phyloP scores from a whole-genome alignment of 2,329 filamentous ascomycete species.

The Beauveria sp. region DNA sequence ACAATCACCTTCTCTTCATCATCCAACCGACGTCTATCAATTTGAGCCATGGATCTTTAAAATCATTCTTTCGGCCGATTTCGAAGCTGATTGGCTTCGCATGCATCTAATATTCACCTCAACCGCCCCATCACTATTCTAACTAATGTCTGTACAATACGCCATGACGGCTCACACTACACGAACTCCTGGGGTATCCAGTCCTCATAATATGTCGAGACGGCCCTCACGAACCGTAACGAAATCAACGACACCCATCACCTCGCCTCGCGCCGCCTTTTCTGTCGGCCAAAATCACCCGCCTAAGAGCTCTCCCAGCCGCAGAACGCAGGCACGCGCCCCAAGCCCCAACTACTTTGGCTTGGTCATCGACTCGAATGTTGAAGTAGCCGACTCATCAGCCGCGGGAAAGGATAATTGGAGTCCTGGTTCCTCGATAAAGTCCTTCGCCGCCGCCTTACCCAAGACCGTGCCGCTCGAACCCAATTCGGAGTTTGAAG shows the following conservation, averaged over 20 bases:
- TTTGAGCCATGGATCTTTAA: conserved; percentile 6
- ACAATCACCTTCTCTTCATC: background rate
- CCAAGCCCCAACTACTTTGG: conserved; percentile 85
- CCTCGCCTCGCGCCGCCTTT: conserved; percentile 43
- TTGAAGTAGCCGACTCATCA: conserved; percentile 56
- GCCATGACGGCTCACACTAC: conserved; percentile 10
- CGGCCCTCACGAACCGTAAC: conserved; percentile 15
- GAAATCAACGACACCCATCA: conserved; percentile 42
- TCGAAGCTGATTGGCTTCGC: conserved; percentile 4
- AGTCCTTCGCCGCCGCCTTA: conserved; percentile 59
- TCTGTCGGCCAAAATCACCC: conserved; percentile 49
- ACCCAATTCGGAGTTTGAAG: conserved; percentile 74
- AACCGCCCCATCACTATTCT: background rate
- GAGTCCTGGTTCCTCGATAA: conserved; percentile 66
- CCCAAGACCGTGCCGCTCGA: conserved; percentile 65
- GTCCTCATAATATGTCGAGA: conserved; percentile 7
- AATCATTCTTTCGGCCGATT: background rate
- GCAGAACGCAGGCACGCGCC: conserved; percentile 25
- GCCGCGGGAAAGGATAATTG: conserved; percentile 62
- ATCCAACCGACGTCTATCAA: no score
- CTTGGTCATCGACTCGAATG: conserved; percentile 55
- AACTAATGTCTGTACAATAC: conserved; percentile 9
- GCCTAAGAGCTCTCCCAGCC: conserved; percentile 40
- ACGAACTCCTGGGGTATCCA: conserved; percentile 9
- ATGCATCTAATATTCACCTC: background rate